These are phyloP conservation scores for Daldinia concentrica DNA, from an alignment of 495 filamentous ascomycete species.

Conservation along the genomic window DNA sequence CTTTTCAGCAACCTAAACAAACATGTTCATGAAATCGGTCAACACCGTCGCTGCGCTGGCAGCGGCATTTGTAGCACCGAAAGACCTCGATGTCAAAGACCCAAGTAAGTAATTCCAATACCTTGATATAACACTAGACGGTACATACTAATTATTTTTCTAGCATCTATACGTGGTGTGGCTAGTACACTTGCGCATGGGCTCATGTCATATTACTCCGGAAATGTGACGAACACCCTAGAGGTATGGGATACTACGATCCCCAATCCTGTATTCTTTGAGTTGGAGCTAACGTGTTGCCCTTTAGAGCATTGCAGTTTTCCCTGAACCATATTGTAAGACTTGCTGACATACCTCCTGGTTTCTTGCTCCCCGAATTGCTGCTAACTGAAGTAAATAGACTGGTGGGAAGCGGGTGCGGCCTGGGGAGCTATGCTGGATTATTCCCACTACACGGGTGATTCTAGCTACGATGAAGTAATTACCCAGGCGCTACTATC, in stretches of 20 bases:
- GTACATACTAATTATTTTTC: background rate
- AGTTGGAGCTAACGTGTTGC: constrained; percentile 33
- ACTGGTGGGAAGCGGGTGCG: constrained; percentile 83
- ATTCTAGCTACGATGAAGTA: constrained; percentile 74
- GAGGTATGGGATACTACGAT: constrained; percentile 45
- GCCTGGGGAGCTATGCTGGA: constrained; percentile 79
- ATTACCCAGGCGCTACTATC: constrained; percentile 71
- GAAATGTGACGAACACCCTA: constrained; percentile 68
- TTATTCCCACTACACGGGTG: constrained; percentile 85
- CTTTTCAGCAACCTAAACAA: constrained; percentile 5
- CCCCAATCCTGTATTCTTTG: constrained; percentile 10
- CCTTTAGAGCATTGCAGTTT: constrained; percentile 61
- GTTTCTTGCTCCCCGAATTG: background rate
- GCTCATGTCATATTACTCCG: constrained; percentile 72
- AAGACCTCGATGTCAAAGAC: constrained; percentile 55
- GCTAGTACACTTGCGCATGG: constrained; percentile 59
- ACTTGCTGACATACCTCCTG: constrained; percentile 41
- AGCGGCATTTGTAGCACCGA: constrained; percentile 48
- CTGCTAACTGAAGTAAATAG: constrained; percentile 55
- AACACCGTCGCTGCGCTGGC: constrained; percentile 44
- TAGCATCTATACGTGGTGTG: constrained; percentile 61
- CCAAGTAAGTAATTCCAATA: constrained; percentile 44
- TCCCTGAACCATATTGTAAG: constrained; percentile 72
- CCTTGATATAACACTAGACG: background rate
- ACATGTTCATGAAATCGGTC: constrained; percentile 48